phyloP scores from a whole-genome alignment of 768 basidiomycete species.

The Myochromella boudieri region DNA sequence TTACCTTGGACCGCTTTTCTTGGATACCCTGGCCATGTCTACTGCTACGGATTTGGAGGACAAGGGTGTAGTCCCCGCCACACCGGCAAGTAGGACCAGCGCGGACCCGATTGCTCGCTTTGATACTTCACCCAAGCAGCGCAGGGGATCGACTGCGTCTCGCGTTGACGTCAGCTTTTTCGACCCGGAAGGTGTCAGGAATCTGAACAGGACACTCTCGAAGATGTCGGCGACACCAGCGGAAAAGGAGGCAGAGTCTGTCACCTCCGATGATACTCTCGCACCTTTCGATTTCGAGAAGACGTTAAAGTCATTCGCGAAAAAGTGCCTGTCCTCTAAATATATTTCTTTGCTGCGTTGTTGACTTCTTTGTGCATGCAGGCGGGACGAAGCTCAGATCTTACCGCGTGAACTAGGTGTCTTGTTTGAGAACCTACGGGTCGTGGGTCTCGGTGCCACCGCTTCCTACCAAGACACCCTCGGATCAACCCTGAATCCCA shows the following conservation, averaged over 20 bases:
- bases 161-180: conserved; percentile 49
- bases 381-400: conserved; percentile 13
- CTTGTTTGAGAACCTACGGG: conserved; percentile 46
- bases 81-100: too few relatives aligned
- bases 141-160: conserved; percentile 21
- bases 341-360: neutral
- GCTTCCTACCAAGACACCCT: conserved; percentile 59
- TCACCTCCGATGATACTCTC: conserved; percentile 24
- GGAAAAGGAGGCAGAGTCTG: conserved; percentile 5
- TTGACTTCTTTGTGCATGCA: neutral
- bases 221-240: conserved; percentile 17
- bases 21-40: too few relatives aligned
- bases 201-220: conserved; percentile 38
- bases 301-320: conserved; percentile 26
- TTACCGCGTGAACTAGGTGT: conserved; percentile 56
- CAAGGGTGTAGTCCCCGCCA: too few relatives aligned
- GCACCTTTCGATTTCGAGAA: conserved; percentile 39
- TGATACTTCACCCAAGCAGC: conserved; percentile 2
- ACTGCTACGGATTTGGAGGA: too few relatives aligned
- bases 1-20: too few relatives aligned
- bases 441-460: conserved; percentile 57
- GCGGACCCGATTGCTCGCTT: too few relatives aligned
- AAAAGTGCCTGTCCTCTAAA: conserved; percentile 34
- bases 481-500: conserved; percentile 60
- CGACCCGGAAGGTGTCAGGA: conserved; percentile 49